Conservation (phyloP, 73 alveolate species). For the Blepharisma japonicum region DNA sequence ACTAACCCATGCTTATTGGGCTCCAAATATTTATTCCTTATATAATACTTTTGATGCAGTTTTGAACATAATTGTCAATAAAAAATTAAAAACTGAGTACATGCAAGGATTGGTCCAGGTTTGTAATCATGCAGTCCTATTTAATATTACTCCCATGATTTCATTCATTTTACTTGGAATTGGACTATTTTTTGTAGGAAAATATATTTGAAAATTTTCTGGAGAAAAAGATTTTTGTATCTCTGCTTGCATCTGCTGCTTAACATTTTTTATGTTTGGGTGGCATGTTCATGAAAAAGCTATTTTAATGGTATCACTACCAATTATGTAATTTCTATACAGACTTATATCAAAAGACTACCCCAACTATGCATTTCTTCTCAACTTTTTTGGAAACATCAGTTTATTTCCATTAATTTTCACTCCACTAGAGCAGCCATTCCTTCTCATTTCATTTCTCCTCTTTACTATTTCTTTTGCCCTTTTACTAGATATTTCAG, state of each 20-base stretch:
- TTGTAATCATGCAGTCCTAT: slow-evolving; percentile 18
- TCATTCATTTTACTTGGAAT: not conserved
- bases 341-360: not conserved
- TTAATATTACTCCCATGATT: not conserved
- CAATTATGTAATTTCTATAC: slow-evolving; percentile 44
- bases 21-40: slow-evolving; percentile 89
- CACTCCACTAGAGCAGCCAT: not conserved
- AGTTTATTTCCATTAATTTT: slow-evolving; percentile 13
- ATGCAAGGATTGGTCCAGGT: slow-evolving; percentile 6
- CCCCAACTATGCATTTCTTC: slow-evolving; percentile 3
- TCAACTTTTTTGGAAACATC: not conserved
- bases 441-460: not conserved
- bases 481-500: too few relatives aligned
- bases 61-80: slow-evolving; percentile 23
- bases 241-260: slow-evolving; percentile 51
- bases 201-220: slow-evolving; percentile 6
- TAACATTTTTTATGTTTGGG: slow-evolving; percentile 74
- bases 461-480: not conserved
- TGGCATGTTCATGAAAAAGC: slow-evolving; percentile 95
- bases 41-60: slow-evolving; percentile 50
- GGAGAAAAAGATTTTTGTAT: slow-evolving; percentile 46
- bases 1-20: slow-evolving; percentile 91
- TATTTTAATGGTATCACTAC: slow-evolving; percentile 56
- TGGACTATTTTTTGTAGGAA: not conserved
- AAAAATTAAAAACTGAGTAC: slow-evolving; percentile 8